Conservation (phyloP, 1,139 yeast species). For the Lodderomyces metapsilosis region DNA sequence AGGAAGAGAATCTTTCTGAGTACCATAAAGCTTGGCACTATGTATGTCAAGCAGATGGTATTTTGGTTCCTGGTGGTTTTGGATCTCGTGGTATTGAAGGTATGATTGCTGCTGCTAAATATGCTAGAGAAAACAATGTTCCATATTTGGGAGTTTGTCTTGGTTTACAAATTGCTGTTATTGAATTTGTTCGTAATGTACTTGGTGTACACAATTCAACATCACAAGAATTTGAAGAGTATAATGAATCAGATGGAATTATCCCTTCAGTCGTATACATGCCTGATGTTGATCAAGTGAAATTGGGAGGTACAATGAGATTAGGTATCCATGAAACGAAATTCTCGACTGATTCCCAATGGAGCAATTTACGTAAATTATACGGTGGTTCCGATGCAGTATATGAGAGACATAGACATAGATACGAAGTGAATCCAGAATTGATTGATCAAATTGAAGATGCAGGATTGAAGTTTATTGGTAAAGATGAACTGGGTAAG, state of each 20-base stretch:
- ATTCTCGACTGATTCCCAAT: constrained; percentile 68
- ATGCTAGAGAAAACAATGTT: constrained; percentile 92
- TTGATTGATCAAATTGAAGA: constrained; percentile 67
- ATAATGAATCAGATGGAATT: constrained; percentile 58
- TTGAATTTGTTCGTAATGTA: constrained; percentile 85
- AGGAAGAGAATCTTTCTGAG: constrained; percentile 61
- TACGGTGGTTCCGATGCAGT: constrained; percentile 74
- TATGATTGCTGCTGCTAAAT: constrained; percentile 94
- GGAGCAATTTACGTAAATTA: constrained; percentile 73
- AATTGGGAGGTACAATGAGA: constrained; percentile 99
- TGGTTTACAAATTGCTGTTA: constrained; percentile 96
- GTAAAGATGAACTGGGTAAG: constrained; percentile 83
- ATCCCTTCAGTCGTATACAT: constrained; percentile 75
- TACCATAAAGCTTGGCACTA: constrained; percentile 96
- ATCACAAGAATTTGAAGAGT: constrained; percentile 80
- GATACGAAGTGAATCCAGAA: constrained; percentile 94
- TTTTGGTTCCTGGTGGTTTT: constrained; percentile 97
- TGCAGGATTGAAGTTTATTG: constrained; percentile 84
- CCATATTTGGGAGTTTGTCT: constrained; percentile 97
- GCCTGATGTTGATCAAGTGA: constrained; percentile 97
- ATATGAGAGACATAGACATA: constrained; percentile 95
- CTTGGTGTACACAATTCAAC: constrained; percentile 69
- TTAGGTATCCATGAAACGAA: constrained; percentile 89
- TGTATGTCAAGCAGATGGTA: constrained; percentile 94
- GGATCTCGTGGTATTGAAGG: constrained; percentile 98